Percentiles rank a stretch among this genome's conserved stretches.
These are phyloP conservation scores for Pseudogymnoascus sp. DNA, from an alignment of 2,329 filamentous ascomycete species.

Conservation along the genomic window DNA sequence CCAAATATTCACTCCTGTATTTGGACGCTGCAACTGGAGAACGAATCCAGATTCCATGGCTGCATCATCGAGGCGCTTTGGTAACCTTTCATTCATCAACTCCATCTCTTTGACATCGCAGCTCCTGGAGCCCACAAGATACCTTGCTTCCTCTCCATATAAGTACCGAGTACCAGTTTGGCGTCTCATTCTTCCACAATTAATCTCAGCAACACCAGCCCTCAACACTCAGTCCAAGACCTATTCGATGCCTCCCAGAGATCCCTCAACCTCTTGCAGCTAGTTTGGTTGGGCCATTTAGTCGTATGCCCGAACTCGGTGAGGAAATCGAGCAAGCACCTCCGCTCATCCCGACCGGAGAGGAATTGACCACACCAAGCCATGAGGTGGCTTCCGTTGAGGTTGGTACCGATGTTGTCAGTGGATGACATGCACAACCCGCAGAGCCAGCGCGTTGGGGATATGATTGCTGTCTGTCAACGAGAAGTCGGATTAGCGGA, in stretches of 20 bases:
- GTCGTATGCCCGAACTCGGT: background rate
- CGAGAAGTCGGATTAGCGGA: background rate
- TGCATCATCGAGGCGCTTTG: too few relatives aligned
- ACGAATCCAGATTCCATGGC: too few relatives aligned
- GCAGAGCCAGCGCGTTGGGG: background rate
- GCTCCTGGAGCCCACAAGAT: too few relatives aligned
- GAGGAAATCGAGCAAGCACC: background rate
- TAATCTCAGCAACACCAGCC: too few relatives aligned
- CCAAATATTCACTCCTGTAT: too few relatives aligned
- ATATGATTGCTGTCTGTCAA: background rate
- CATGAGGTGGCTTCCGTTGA: background rate
- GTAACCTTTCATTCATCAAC: too few relatives aligned
- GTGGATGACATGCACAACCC: background rate
- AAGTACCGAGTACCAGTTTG: too few relatives aligned
- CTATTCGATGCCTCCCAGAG: background rate
- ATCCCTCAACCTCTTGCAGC: background rate
- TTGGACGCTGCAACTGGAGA: too few relatives aligned
- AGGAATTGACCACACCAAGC: background rate
- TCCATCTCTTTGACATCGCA: too few relatives aligned
- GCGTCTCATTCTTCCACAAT: too few relatives aligned
- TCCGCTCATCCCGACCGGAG: background rate
- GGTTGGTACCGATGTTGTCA: background rate
- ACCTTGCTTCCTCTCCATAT: too few relatives aligned
- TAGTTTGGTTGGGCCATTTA: background rate
- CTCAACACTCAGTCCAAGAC: background rate